A percentile compares a stretch with the other conserved stretches of the same genome.
Conservation (phyloP, 2,329 filamentous ascomycete species). For the Fusarium newnesense region DNA sequence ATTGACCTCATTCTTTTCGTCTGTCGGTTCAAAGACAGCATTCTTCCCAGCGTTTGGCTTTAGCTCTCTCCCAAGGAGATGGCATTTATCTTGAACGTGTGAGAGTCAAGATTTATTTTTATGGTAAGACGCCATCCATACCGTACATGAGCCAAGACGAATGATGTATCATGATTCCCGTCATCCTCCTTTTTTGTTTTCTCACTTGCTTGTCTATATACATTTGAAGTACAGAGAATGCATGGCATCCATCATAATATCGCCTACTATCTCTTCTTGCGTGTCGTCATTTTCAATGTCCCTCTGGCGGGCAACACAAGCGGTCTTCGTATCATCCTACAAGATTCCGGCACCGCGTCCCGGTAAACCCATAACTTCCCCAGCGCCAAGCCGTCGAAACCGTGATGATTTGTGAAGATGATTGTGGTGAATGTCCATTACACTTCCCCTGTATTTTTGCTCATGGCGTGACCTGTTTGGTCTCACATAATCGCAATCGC, state of each 20-base stretch:
- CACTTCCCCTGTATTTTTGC: slow-evolving; percentile 24
- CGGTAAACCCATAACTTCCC: background rate
- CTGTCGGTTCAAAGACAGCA: background rate
- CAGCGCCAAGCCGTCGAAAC: slow-evolving; percentile 20
- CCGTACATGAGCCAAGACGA: background rate
- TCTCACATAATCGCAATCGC: slow-evolving; percentile 1
- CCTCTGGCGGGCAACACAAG: slow-evolving; percentile 23
- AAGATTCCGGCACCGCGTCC: slow-evolving; percentile 26
- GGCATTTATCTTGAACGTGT: background rate
- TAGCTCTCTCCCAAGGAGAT: background rate
- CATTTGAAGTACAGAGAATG: slow-evolving; percentile 29
- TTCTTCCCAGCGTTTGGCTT: background rate
- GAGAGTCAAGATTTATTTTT: background rate
- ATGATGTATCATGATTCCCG: background rate
- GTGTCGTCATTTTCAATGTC: slow-evolving; percentile 21
- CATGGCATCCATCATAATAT: slow-evolving; percentile 34
- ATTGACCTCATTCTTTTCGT: background rate
- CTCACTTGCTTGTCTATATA: slow-evolving; percentile 37
- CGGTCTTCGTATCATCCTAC: slow-evolving; percentile 34
- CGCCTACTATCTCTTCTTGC: slow-evolving; percentile 28
- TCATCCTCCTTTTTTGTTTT: slow-evolving; percentile 27
- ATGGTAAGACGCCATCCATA: background rate
- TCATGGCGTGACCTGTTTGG: slow-evolving; percentile 8
- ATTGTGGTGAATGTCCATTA: slow-evolving; percentile 19
- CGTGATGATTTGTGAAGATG: slow-evolving; percentile 28